Evolutionary conservation across 805 yeast species (phyloP), one percentile per base, ranked within the genome.

Genomic region (Starmerella powellii): DNA sequence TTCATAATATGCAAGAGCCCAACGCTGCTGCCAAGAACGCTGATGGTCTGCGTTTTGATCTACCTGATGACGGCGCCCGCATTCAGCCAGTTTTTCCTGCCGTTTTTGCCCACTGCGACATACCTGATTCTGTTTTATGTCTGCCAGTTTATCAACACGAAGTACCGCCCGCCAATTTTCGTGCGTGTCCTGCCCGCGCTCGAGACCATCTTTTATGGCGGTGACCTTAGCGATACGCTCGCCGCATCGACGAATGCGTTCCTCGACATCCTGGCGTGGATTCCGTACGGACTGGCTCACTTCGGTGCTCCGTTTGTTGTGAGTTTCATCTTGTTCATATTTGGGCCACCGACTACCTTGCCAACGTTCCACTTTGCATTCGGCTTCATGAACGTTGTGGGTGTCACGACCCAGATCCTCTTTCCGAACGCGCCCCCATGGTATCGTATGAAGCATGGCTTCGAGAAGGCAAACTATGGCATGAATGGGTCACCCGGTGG

Each of bases 371-470:
- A 85, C 2, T 83, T 86, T 65, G 85, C 95, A 3, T 87, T 91
- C 64, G 98, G 98, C 11, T 85, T 81, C 66, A 81, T 86, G 88
- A 91, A 88, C 62, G 62, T 87, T 50, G 60, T 76, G 39, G 97
- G 96, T 34, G 96, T 88, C 26, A 56, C 80, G 28, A 73, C 74
- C 42, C 97, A 91, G 64, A 71, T 85, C 51, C 48, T 78, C 4
- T 85, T 84, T 59, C 95, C 98, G 5, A 83, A 91, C 38, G 96
- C 97, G 41, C 94, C 98, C 12, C 98, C 98, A 16, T 88, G 98
- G 98, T 88, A 88, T 60, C 81, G 83, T 55, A 75, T 75, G 45
- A 61, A 78, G 37, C 79, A 88, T 58, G 95, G 95, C 1, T 70
- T 87, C 46, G 79, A 74, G 41, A 91, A 95, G 24, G 97, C 97